Conservation (phyloP, 176 grass and related monocot genomes). For the Zea luxurians region DNA sequence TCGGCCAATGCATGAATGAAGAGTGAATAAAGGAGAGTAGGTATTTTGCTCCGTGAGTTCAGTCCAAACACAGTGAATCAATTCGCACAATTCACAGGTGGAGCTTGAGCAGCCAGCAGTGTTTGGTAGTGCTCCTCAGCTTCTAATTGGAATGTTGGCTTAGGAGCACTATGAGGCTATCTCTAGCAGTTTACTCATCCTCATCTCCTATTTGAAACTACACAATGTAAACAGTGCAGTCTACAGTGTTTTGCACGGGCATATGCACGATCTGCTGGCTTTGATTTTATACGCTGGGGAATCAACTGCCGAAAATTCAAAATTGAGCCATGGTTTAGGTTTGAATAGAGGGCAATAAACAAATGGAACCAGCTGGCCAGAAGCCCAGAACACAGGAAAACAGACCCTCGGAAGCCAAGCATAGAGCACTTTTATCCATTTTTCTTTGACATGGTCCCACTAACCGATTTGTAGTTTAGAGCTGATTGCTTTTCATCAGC, state of each 20-base stretch:
- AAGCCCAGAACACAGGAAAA: background rate
- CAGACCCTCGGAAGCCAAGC: background rate
- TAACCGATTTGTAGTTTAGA: background rate
- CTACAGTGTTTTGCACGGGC: too few relatives aligned
- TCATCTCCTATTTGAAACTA: too few relatives aligned
- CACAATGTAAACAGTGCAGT: too few relatives aligned
- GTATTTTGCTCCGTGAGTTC: background rate
- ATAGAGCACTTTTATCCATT: background rate
- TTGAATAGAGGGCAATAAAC: background rate
- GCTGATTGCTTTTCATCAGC: background rate
- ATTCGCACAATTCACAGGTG: background rate
- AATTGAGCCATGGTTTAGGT: background rate
- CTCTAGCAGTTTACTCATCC: too few relatives aligned
- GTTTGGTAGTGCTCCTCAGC: background rate
- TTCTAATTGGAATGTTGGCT: background rate
- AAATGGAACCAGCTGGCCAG: background rate
- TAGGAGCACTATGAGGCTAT: background rate
- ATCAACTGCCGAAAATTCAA: background rate
- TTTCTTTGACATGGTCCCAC: background rate
- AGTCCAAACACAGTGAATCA: background rate
- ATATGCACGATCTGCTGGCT: too few relatives aligned
- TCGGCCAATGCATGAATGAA: background rate
- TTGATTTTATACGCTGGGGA: background rate
- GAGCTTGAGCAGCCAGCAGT: background rate
- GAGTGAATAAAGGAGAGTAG: background rate